Base-by-base conservation (phyloP, 2,329 filamentous ascomycete genomes). In the Dactylellina drechsleri region DNA sequence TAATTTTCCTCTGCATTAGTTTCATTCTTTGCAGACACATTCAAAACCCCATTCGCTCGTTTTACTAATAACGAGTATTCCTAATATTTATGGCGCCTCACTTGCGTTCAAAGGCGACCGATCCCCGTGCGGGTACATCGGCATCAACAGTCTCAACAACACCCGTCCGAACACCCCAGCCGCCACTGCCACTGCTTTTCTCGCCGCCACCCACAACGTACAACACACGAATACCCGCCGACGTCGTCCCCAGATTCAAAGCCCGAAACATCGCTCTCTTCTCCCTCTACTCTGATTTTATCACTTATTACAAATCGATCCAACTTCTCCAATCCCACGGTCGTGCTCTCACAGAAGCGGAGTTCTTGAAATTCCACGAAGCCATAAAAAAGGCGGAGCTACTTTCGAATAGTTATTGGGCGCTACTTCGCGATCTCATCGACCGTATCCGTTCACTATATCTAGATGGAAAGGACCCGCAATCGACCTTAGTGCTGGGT, bases 321-420 rank as follows among this genome's bases (percentile, higher is more conserved):
- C 52, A 64, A 18, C 57, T 74, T 15, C 52, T 62, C 20, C 56
- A 62, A 67, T 67, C 70, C 3, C 50, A 53, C 10, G 45, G 47
- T 10, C 52, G 52, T 3, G 31, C n/a, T 13, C 62, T 67, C n/a
- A 54, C 56, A 20, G 56, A 66, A 15, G 6, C 28, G 2, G 56
- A 74, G 26, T 43, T 26, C 13, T 15, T 52, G 4, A 49, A n/a
- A 16, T 64, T 74, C 26, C 3, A 10, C 31, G 50, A 62, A 16
- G 67, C 20, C 8, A 45, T 74, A 16, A 18, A 23, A 8, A 66
- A 75, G 40, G 71, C 50, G 12, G 64, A 75, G n/a, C 64, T 49
- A 54, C 40, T 75, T 1, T 56, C 71, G 8, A 67, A 68, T 20
- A 68, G 41, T 23, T 75, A 68, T 54, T 75, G 71, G 71, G 18